phyloP scores from a whole-genome alignment of 1,284 basidiomycete genomes.

The Golubevia pallescens region DNA sequence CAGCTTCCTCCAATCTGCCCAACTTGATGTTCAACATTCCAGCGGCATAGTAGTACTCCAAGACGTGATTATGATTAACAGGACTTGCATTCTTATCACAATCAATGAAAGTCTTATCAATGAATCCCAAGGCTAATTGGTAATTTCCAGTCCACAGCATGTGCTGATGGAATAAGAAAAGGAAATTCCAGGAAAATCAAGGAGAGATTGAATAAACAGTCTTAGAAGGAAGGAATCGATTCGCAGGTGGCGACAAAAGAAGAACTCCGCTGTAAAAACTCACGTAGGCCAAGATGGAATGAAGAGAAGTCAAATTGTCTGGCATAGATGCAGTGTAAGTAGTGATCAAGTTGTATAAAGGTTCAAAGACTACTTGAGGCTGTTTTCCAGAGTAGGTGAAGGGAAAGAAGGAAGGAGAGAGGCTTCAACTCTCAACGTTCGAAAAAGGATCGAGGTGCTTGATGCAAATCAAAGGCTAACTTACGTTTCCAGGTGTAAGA shows the following conservation, averaged over 20 bases:
- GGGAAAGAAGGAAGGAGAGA: slow-evolving; percentile 13
- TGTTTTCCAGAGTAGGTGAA: slow-evolving; percentile 16
- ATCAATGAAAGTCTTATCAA: slow-evolving; percentile 27
- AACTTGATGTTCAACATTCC: slow-evolving; percentile 36
- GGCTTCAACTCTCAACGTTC: slow-evolving; percentile 9
- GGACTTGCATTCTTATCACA: slow-evolving; percentile 18
- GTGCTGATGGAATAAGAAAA: slow-evolving; percentile 14
- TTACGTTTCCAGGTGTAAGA: not conserved
- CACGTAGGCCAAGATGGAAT: slow-evolving; percentile 36
- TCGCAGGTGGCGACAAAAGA: too few species aligned
- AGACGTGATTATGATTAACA: slow-evolving; percentile 19
- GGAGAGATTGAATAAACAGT: not conserved
- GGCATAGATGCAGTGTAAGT: slow-evolving; percentile 6
- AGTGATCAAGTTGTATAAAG: slow-evolving; percentile 17
- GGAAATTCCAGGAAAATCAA: not conserved
- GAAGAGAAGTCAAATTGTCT: slow-evolving; percentile 27
- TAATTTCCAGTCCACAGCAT: slow-evolving; percentile 30
- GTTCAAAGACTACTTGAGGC: slow-evolving; percentile 16
- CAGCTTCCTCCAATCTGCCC: slow-evolving; percentile 23
- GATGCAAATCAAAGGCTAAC: too few species aligned
- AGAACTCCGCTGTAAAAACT: not conserved
- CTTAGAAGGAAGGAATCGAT: too few species aligned
- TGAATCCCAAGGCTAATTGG: slow-evolving; percentile 26
- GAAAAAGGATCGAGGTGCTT: slow-evolving; percentile 1
- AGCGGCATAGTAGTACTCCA: slow-evolving; percentile 49